Base-by-base conservation (phyloP, 192 early-diverging fungal genomes). In the Backusella sp. region DNA sequence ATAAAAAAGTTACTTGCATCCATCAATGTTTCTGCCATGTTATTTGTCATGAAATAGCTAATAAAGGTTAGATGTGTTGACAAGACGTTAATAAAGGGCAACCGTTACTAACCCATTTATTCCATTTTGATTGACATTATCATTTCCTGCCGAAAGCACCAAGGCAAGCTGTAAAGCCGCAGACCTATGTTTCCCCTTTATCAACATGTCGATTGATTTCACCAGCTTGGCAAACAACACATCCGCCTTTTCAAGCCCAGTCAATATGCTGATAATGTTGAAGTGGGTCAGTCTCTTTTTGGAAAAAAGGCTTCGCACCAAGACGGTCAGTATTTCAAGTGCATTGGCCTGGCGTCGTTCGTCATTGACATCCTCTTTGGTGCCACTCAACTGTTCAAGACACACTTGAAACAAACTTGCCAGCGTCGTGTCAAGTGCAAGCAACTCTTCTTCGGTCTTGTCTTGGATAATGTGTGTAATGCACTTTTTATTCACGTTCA, bases 41-140 rank as follows among this genome's bases (percentile, higher is more conserved):
- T 75, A 52, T 83, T 81, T 56, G 86, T 77, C 82, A 89, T 89
- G 34, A 89, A 86, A 69, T 88, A 89, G 21, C 80, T 82, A 73
- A 32, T 35, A 23, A 4, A 37, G 6, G 17, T 14, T 34, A 1
- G 41, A 6, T 11, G 52, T 15, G 6, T 17, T 9, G 5, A 75
- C 2, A 56, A 41, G 37, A 4, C 12, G 19, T 11, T 28, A n/a
- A 23, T 11, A 30, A 9, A 0, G 15, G 15, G 6, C 46, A 21
- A 12, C 7, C 6, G 6, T 6, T 44, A 73, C 42, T 26, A 56
- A 82, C 77, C 80, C 88, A 73, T 89, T 89, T 72, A 89, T 32
- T 65, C 80, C 88, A 72, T 88, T 89, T 73, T 89, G 85, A 73
- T 88, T 89, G 35, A 89, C 82, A 69, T 89, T 88, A 41, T 84